phyloP scores from a whole-genome alignment of 164 flowering plant genomes.

The grape (Vitis vinifera) region DNA sequence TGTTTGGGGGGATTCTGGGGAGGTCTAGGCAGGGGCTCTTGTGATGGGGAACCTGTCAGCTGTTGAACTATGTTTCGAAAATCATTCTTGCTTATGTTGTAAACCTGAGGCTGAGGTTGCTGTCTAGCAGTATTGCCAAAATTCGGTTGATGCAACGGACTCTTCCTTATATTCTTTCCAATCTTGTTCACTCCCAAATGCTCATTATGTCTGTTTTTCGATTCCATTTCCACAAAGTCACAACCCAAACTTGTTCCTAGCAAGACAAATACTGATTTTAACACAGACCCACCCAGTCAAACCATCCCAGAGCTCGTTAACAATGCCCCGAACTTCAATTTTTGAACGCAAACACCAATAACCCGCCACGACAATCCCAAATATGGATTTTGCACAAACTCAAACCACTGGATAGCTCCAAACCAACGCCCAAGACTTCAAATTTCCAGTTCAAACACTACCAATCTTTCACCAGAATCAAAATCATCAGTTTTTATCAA shows the following conservation, averaged over 20 bases:
- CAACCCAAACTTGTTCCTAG: background rate
- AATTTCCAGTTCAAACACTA: too few species aligned
- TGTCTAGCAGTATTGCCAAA: conserved; percentile 48
- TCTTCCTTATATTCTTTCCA: conserved; percentile 86
- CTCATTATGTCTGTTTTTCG: conserved; percentile 54
- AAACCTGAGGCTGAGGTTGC: conserved; percentile 91
- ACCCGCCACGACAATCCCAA: too few species aligned
- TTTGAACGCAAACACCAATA: conserved; percentile 3
- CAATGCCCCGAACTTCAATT: conserved; percentile 3
- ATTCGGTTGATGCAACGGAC: conserved; percentile 88
- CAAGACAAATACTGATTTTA: background rate
- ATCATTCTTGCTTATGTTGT: conserved; percentile 93
- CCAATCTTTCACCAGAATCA: too few species aligned
- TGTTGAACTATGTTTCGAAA: conserved; percentile 88
- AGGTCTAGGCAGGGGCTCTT: conserved; percentile 59
- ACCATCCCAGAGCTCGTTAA: conserved; percentile 7
- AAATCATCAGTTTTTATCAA: too few species aligned
- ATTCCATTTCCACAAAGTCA: conserved; percentile 37
- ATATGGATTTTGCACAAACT: too few species aligned
- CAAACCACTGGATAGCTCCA: background rate
- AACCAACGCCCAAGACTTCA: too few species aligned
- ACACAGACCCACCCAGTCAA: conserved; percentile 4
- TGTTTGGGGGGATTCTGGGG: conserved; percentile 66
- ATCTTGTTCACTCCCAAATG: conserved; percentile 87
- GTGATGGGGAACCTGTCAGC: conserved; percentile 89